Evolutionary conservation across 441 rosid genomes (phyloP).

Genomic region (Theobroma grandiflorum): DNA sequence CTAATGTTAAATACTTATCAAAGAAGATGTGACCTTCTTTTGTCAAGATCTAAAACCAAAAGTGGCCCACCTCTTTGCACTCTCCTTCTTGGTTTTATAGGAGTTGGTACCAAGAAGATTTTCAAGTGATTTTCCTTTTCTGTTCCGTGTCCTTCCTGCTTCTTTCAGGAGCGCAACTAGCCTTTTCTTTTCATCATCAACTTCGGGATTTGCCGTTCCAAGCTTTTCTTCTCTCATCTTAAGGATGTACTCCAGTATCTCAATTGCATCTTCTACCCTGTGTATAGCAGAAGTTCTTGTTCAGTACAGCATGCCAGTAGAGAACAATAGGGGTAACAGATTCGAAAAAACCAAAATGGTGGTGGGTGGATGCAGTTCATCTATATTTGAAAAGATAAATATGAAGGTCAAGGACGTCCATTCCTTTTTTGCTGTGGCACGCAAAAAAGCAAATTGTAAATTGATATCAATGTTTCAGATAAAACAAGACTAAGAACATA

Average conservation of each 20-base stretch:
- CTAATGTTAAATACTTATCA: not conserved
- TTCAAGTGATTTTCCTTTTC: slow-evolving; percentile 44
- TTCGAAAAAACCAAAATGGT: not conserved
- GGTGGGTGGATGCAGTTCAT: not conserved
- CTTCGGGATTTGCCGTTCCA: slow-evolving; percentile 49
- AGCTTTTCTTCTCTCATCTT: slow-evolving; percentile 50
- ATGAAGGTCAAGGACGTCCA: not conserved
- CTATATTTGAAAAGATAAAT: not conserved
- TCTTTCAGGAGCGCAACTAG: slow-evolving; percentile 51
- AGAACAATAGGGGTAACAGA: not conserved
- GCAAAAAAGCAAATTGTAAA: slow-evolving; percentile 3
- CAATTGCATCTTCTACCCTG: slow-evolving; percentile 57
- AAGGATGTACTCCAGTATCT: slow-evolving; percentile 50
- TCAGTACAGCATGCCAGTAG: slow-evolving; percentile 8
- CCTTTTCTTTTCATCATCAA: slow-evolving; percentile 47
- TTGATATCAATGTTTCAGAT: not conserved
- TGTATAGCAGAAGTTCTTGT: not conserved
- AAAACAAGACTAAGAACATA: not conserved
- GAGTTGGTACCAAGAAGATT: slow-evolving; percentile 45
- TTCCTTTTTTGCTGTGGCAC: not conserved
- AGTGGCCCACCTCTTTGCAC: slow-evolving; percentile 34
- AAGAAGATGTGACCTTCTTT: not conserved
- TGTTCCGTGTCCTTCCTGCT: slow-evolving; percentile 45
- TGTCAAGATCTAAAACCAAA: slow-evolving; percentile 26
- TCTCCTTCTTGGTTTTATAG: slow-evolving; percentile 34